phyloP scores from a whole-genome alignment of 495 filamentous ascomycete genomes.

The Xylaria curta region DNA sequence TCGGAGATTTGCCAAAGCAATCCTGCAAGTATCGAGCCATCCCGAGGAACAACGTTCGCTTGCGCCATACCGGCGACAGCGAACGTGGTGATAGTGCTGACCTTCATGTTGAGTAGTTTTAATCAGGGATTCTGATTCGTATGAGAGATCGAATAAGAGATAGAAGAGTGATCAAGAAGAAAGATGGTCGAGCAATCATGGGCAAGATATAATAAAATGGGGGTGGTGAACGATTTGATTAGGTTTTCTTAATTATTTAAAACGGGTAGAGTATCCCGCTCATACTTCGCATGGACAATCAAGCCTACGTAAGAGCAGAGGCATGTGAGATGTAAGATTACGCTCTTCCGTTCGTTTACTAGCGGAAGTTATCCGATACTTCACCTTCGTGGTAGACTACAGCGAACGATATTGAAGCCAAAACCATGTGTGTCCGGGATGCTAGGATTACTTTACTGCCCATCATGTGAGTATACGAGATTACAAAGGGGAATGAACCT shows the following conservation, averaged over 20 bases:
- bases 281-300: not conserved
- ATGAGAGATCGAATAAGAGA: not conserved
- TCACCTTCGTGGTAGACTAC: not conserved
- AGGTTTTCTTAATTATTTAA: not conserved
- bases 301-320: not conserved
- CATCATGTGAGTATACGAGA: not conserved
- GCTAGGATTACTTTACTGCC: not conserved
- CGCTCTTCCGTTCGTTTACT: not conserved
- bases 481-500: not conserved
- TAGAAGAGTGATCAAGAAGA: not conserved
- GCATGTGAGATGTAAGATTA: not conserved
- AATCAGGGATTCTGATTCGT: not conserved
- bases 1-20: conserved; percentile 3
- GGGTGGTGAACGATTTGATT: not conserved
- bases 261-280: not conserved
- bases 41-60: not conserved
- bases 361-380: not conserved
- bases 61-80: not conserved
- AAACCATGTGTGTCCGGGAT: not conserved
- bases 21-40: not conserved
- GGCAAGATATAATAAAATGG: not conserved
- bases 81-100: not conserved
- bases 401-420: not conserved
- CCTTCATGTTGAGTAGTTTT: conserved; percentile 7
- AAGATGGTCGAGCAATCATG: not conserved